These are phyloP conservation scores for Saccharomycopsis hybrid DNA, from an alignment of 1,139 yeast species.

Conservation along the genomic window DNA sequence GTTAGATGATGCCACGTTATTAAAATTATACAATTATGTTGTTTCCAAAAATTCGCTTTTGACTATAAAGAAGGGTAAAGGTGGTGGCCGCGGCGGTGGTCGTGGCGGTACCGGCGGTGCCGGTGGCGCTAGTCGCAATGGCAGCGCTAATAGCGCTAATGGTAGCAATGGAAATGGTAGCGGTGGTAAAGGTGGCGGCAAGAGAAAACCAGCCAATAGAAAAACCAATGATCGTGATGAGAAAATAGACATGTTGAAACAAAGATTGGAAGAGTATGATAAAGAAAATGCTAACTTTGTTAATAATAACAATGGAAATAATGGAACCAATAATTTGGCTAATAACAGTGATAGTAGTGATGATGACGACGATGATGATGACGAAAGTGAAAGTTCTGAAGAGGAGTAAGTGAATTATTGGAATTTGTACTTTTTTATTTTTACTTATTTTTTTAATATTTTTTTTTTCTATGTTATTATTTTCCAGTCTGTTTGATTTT, in stretches of 20 bases:
- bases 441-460: background rate
- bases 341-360: conserved; percentile 36
- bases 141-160: conserved; percentile 19
- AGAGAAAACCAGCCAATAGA: conserved; percentile 22
- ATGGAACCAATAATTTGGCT: conserved; percentile 23
- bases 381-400: conserved; percentile 52
- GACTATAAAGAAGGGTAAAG: conserved; percentile 14
- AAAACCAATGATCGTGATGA: conserved; percentile 48
- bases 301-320: conserved; percentile 27
- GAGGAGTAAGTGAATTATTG: conserved; percentile 39
- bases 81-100: conserved; percentile 21
- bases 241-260: conserved; percentile 78
- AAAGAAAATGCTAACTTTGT: conserved; percentile 34
- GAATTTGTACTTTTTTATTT: background rate
- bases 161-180: conserved; percentile 25
- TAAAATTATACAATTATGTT: conserved; percentile 62
- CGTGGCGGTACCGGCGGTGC: conserved; percentile 21
- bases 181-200: conserved; percentile 45
- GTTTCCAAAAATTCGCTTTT: conserved; percentile 27
- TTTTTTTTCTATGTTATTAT: background rate
- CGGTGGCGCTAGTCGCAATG: conserved; percentile 3
- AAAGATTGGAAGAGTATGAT: conserved; percentile 75
- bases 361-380: conserved; percentile 43
- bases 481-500: background rate
- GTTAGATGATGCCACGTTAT: conserved; percentile 76